Percentiles rank a stretch among this genome's conserved stretches.
Conservation (phyloP, 2,329 filamentous ascomycete genomes). For the Cladosporium sp. region DNA sequence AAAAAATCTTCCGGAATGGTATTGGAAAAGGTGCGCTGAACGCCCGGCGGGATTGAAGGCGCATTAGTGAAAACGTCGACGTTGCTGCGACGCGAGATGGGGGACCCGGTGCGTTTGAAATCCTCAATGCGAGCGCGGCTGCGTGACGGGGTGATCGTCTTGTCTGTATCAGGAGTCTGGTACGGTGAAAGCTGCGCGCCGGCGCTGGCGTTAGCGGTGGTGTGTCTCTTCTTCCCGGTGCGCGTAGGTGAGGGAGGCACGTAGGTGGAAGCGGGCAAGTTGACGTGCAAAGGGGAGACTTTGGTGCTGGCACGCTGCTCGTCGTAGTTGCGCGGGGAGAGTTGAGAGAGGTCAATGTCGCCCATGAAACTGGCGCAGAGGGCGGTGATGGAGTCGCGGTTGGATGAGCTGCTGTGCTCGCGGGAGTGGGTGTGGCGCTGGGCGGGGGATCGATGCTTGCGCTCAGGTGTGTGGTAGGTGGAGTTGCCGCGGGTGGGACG, state of each 20-base stretch:
- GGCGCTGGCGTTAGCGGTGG: too few relatives aligned
- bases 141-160: slow-evolving; percentile 1
- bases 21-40: neutral
- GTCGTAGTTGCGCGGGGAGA: slow-evolving; percentile 19
- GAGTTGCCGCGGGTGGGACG: too few relatives aligned
- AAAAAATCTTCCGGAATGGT: neutral
- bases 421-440: neutral
- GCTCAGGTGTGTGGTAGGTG: too few relatives aligned
- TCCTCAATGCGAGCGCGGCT: slow-evolving; percentile 6
- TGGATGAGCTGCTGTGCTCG: too few relatives aligned
- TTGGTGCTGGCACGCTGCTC: slow-evolving; percentile 27
- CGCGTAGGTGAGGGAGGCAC: slow-evolving; percentile 15
- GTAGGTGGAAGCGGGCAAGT: slow-evolving; percentile 20
- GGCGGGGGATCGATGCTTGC: neutral
- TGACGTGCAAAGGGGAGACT: slow-evolving; percentile 25
- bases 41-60: neutral
- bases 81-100: too few relatives aligned
- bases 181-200: too few relatives aligned
- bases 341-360: too few relatives aligned
- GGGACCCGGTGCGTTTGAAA: neutral
- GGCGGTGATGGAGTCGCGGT: too few relatives aligned
- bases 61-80: neutral
- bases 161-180: neutral
- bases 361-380: too few relatives aligned
- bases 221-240: slow-evolving; percentile 11